Percentiles rank a stretch among this genome's conserved stretches.
phyloP scores from a whole-genome alignment of 345 rosid species.

The Citrus hindsii region DNA sequence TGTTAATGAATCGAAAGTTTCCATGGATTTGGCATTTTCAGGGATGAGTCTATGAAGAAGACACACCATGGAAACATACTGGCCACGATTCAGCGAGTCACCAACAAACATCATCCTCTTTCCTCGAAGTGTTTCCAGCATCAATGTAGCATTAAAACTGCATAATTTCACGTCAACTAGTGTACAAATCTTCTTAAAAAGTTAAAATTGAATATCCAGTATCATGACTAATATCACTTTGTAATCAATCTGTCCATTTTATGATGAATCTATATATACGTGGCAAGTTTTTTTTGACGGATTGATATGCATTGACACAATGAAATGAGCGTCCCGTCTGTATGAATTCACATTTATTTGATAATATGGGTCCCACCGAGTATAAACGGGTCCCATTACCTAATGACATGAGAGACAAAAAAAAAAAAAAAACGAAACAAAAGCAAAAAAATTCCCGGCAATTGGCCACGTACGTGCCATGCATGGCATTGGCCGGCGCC shows the following conservation, averaged over 20 bases:
- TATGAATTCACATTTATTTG: too few species aligned
- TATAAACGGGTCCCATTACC: neutral
- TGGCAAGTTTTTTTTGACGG: too few species aligned
- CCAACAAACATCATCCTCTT: slow-evolving; percentile 97
- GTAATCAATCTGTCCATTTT: too few species aligned
- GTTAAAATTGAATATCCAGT: neutral
- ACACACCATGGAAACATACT: slow-evolving; percentile 82
- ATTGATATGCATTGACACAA: too few species aligned
- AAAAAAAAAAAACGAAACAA: neutral
- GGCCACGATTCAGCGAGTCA: slow-evolving; percentile 92
- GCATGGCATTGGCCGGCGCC: neutral
- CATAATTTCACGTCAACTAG: neutral
- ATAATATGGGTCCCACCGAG: too few species aligned
- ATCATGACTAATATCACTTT: neutral
- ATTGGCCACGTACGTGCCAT: neutral
- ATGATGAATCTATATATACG: too few species aligned
- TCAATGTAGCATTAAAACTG: slow-evolving; percentile 83
- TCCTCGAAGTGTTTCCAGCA: slow-evolving; percentile 79
- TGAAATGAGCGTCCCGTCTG: too few species aligned
- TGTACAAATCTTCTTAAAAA: neutral
- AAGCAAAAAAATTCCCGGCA: neutral
- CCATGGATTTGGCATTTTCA: slow-evolving; percentile 65
- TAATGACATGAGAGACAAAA: neutral
- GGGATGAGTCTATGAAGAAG: slow-evolving; percentile 86
- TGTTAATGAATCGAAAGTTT: slow-evolving; percentile 72